Evolutionary conservation across 192 early-diverging fungal genomes (phyloP), one percentile per base, ranked within the genome.

Genomic region (Coemansia aciculifera): DNA sequence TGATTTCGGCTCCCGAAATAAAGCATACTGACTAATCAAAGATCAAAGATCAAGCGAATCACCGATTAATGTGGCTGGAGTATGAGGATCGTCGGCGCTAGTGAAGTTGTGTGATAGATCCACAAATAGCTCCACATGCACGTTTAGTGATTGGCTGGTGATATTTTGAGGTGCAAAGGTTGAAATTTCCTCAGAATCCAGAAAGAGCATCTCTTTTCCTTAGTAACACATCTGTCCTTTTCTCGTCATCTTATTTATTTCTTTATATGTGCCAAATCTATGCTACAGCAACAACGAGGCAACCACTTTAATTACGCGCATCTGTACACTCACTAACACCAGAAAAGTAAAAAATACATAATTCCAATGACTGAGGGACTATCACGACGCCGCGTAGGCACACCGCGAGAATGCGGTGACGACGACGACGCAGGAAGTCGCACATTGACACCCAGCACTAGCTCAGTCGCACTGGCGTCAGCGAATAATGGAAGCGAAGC

Each of bases 321-420:
- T 57, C 54, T 57, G 54, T 57, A 32, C 29, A 57, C 54, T 34
- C 51, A 2, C 7, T 17, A 19, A 23, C 19, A 9, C 46, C 44
- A 46, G 13, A 46, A 8, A 49, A 44, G 17, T 3, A n/a, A 36
- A 9, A 36, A 48, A 21, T 51, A 27, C 48, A 37, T 37, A 17
- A 10, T 36, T 32, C 42, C 34, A 63, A 81, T 81, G 79, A 42
- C 79, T 36, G 79, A 81, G 59, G 79, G 79, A 12, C 64, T 81
- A 15, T 76, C 79, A 21, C 73, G 79, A 70, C 69, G 79, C 57
- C 79, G 79, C 46, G 52, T 76, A 19, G 74, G 70, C 44, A 75
- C 79, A 19, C 74, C 74, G 38, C 79, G 74, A 11, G 71, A 63
- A 43, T 34, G 48, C 37, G 71, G 63, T 38, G 69, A 68, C 54